Conservation (phyloP, 2,329 filamentous ascomycete species). For the Tympanopsis confertula region DNA sequence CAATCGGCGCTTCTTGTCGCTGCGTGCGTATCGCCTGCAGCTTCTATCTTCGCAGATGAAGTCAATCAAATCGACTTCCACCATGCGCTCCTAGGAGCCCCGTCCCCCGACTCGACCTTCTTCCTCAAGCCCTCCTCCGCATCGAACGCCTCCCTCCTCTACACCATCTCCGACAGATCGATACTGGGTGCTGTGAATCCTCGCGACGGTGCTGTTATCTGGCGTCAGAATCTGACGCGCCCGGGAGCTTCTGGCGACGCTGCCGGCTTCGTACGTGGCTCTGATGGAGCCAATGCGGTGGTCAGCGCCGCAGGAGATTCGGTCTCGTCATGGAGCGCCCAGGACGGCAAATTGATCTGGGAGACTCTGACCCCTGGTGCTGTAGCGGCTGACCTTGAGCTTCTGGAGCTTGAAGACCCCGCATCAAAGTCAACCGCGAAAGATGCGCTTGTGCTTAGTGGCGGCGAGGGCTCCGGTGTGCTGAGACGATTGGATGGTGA, state of each 20-base stretch:
- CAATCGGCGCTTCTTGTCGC: background rate
- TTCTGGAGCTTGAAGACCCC: conserved; percentile 1
- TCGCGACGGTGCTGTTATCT: conserved; percentile 54
- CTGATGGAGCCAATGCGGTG: conserved; percentile 19
- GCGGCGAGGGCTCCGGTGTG: background rate
- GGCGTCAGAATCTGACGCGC: conserved; percentile 47
- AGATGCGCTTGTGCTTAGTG: background rate
- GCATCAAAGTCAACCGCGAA: background rate
- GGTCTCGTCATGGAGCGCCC: background rate
- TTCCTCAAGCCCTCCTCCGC: conserved; percentile 56
- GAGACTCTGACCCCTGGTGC: too few relatives aligned
- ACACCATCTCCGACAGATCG: conserved; percentile 55
- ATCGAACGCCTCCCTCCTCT: conserved; percentile 60
- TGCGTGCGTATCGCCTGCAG: background rate
- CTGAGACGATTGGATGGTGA: background rate
- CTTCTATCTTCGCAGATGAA: conserved; percentile 57
- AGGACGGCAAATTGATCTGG: conserved; percentile 1
- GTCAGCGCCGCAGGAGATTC: background rate
- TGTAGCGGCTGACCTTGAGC: background rate
- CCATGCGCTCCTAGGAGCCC: conserved; percentile 53
- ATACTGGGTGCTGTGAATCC: conserved; percentile 60
- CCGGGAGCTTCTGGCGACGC: conserved; percentile 3
- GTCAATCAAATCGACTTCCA: conserved; percentile 63
- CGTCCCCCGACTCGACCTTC: conserved; percentile 53
- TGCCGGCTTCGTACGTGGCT: conserved; percentile 12